Percentiles rank a stretch among this genome's conserved stretches.
These are phyloP conservation scores for Marasmius fiardii DNA, from an alignment of 1,284 basidiomycete genomes.

Conservation along the genomic window DNA sequence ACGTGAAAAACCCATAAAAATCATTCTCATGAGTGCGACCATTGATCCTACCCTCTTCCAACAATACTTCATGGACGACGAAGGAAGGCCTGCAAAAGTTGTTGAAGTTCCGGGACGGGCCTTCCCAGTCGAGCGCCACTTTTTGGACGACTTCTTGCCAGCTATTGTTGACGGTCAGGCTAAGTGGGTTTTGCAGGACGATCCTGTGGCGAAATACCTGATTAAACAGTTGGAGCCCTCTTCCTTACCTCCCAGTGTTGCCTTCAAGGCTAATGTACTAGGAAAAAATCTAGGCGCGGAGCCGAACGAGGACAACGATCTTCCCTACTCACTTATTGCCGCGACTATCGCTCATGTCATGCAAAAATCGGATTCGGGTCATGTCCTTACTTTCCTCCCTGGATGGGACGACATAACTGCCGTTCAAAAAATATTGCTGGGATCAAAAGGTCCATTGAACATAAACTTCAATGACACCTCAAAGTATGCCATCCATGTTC, in stretches of 20 bases:
- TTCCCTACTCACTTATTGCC: constrained; percentile 83
- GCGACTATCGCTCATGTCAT: constrained; percentile 83
- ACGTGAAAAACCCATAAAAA: constrained; percentile 77
- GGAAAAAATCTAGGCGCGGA: background rate
- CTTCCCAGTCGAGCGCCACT: constrained; percentile 83
- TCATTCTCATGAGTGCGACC: constrained; percentile 95
- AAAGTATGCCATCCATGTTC: constrained; percentile 78
- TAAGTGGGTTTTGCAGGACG: constrained; percentile 74
- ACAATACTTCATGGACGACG: constrained; percentile 75
- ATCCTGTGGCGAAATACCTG: constrained; percentile 78
- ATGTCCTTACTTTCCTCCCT: constrained; percentile 90
- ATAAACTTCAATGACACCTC: constrained; percentile 58
- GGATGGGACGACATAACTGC: constrained; percentile 91
- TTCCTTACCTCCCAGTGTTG: background rate
- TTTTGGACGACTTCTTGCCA: constrained; percentile 78
- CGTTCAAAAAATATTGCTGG: constrained; percentile 69
- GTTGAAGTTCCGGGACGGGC: constrained; percentile 91
- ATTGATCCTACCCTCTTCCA: constrained; percentile 91
- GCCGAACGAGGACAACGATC: constrained; percentile 67
- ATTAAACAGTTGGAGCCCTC: constrained; percentile 62
- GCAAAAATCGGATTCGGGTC: constrained; percentile 74
- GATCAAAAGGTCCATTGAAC: constrained; percentile 51
- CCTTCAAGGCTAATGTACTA: constrained; percentile 11
- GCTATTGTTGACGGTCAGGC: constrained; percentile 41
- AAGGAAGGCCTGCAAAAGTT: constrained; percentile 66